Evolutionary conservation across 495 filamentous ascomycete genomes (phyloP).

Genomic region (Astrothelium subdiscretum): DNA sequence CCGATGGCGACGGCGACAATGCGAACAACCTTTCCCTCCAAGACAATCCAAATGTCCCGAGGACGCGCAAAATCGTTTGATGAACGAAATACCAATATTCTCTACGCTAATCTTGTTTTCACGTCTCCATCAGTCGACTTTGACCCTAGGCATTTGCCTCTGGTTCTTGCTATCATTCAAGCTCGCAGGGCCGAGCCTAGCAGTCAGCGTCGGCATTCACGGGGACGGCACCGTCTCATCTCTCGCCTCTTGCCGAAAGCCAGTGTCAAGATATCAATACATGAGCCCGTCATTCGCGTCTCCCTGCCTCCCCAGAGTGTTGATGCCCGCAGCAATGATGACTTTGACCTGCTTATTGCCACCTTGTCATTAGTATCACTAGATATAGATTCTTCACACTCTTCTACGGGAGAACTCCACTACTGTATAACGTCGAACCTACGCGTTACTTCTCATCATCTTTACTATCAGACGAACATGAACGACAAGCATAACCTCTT

Average conservation of each 20-base stretch:
- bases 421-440: slow-evolving; percentile 76
- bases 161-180: slow-evolving; percentile 64
- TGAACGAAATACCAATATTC: slow-evolving; percentile 88
- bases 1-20: slow-evolving; percentile 97
- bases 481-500: slow-evolving; percentile 75
- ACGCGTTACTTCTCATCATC: slow-evolving; percentile 72
- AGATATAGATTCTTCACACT: slow-evolving; percentile 90
- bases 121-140: slow-evolving; percentile 93
- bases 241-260: slow-evolving; percentile 91
- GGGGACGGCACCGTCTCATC: slow-evolving; percentile 53
- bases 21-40: slow-evolving; percentile 87
- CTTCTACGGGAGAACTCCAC: slow-evolving; percentile 67
- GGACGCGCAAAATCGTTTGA: slow-evolving; percentile 23
- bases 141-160: slow-evolving; percentile 84
- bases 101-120: slow-evolving; percentile 90
- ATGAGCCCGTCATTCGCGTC: slow-evolving; percentile 88
- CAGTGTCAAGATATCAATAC: slow-evolving; percentile 86
- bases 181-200: slow-evolving; percentile 16
- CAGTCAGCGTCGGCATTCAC: background rate
- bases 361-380: slow-evolving; percentile 85
- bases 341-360: slow-evolving; percentile 89
- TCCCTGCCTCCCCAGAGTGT: slow-evolving; percentile 64
- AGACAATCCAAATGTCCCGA: slow-evolving; percentile 71
- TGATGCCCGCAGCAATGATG: slow-evolving; percentile 40
- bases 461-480: slow-evolving; percentile 87